Evolutionary conservation across 345 rosid species (phyloP).

Genomic region (Ceriops decandra): DNA sequence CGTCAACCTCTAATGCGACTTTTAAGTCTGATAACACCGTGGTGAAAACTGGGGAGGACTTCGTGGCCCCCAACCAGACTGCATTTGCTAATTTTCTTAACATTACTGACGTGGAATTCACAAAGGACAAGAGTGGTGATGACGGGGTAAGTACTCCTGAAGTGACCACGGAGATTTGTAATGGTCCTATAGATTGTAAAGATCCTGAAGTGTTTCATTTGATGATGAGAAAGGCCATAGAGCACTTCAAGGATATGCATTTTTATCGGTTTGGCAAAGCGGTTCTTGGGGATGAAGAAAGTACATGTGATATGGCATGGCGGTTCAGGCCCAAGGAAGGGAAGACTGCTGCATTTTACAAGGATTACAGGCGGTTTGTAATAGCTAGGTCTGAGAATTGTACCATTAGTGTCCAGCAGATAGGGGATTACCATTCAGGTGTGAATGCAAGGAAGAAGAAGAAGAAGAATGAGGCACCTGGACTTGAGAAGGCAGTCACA

Average conservation of each 20-base stretch:
- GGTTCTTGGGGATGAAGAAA: slow-evolving; percentile 45
- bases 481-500: slow-evolving; percentile 47
- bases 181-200: slow-evolving; percentile 68
- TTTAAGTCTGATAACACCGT: slow-evolving; percentile 67
- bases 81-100: slow-evolving; percentile 57
- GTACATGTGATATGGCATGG: slow-evolving; percentile 93
- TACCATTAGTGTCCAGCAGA: slow-evolving; percentile 45
- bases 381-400: slow-evolving; percentile 64
- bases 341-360: slow-evolving; percentile 74
- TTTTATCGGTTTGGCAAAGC: slow-evolving; percentile 91
- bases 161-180: slow-evolving; percentile 31
- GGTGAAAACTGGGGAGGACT: slow-evolving; percentile 83
- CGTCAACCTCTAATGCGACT: slow-evolving; percentile 76
- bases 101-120: slow-evolving; percentile 52
- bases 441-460: slow-evolving; percentile 88
- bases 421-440: slow-evolving; percentile 94
- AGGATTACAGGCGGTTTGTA: slow-evolving; percentile 82
- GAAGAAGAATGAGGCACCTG: slow-evolving; percentile 61
- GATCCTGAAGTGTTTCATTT: slow-evolving; percentile 83
- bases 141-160: not conserved
- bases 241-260: slow-evolving; percentile 77
- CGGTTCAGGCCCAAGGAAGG: slow-evolving; percentile 93
- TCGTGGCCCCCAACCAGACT: slow-evolving; percentile 70
- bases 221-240: slow-evolving; percentile 82
- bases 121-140: slow-evolving; percentile 2